Percentiles rank a stretch among this genome's conserved stretches.
phyloP scores from a whole-genome alignment of 352 stramenopile genomes.

The Blastocystis sp. region DNA sequence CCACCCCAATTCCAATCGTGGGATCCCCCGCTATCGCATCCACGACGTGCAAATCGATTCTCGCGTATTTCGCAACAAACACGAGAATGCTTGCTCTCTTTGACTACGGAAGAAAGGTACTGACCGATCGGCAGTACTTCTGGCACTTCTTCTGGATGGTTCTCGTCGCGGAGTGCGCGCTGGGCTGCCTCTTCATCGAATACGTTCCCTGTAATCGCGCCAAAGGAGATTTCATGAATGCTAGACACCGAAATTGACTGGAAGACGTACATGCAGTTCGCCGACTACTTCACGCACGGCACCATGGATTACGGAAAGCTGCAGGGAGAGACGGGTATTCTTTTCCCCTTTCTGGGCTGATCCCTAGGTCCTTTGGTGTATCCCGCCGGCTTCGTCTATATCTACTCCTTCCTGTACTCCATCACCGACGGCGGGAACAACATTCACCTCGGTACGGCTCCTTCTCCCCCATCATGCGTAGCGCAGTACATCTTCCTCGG shows the following conservation, averaged over 20 bases:
- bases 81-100: not conserved
- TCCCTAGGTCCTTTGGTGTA: constrained; percentile 89
- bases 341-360: not conserved
- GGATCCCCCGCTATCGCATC: not conserved
- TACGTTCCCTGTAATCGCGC: constrained; percentile 58
- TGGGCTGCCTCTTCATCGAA: constrained; percentile 55
- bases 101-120: constrained; percentile 50
- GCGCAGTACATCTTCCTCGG: constrained; percentile 89
- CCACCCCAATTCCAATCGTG: not conserved
- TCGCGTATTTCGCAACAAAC: not conserved
- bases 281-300: constrained; percentile 84
- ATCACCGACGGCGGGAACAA: constrained; percentile 82
- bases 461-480: constrained; percentile 69
- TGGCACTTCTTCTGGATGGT: constrained; percentile 66
- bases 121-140: constrained; percentile 67
- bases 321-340: constrained; percentile 80
- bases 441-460: constrained; percentile 75
- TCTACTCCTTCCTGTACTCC: constrained; percentile 88
- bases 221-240: not conserved
- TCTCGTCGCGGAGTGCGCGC: constrained; percentile 17
- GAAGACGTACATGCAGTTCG: constrained; percentile 97
- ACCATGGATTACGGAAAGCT: constrained; percentile 92
- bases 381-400: constrained; percentile 92
- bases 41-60: not conserved
- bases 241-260: constrained; percentile 97